Evolutionary conservation across 176 grass and related monocot species (phyloP).

Genomic region (Dactylis glomerata): DNA sequence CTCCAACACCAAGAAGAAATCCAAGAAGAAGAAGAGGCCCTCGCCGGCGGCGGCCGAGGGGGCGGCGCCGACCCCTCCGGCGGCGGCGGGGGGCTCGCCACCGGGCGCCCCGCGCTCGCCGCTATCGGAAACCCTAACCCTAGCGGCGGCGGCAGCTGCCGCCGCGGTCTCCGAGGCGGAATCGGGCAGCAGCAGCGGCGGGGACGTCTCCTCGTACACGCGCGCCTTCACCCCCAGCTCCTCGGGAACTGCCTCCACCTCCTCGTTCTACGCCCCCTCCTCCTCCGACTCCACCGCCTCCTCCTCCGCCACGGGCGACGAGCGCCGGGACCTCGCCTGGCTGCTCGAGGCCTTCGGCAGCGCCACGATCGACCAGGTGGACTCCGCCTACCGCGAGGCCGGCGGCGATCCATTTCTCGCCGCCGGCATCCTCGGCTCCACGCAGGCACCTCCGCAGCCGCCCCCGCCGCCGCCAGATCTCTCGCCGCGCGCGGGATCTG

Average conservation of each 20-base stretch:
- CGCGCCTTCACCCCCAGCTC: constrained; percentile 30
- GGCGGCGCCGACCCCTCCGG: neutral
- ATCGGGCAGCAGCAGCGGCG: constrained; percentile 28
- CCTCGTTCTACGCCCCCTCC: constrained; percentile 27
- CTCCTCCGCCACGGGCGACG: constrained; percentile 31
- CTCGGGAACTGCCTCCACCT: constrained; percentile 27
- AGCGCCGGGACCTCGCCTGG: constrained; percentile 57
- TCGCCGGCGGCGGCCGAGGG: neutral
- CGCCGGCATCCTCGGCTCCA: constrained; percentile 53
- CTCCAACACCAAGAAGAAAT: constrained; percentile 52
- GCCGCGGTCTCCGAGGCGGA: constrained; percentile 20
- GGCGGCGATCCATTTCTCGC: constrained; percentile 63
- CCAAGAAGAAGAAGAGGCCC: constrained; percentile 45
- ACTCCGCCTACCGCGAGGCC: constrained; percentile 57
- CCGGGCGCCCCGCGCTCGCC: neutral
- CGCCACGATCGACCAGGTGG: constrained; percentile 68
- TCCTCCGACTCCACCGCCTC: constrained; percentile 31
- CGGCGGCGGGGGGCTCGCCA: neutral
- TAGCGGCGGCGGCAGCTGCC: neutral
- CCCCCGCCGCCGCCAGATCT: constrained; percentile 27
- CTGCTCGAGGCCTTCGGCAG: constrained; percentile 55
- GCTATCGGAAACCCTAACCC: constrained; percentile 31
- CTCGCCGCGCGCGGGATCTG: constrained; percentile 26
- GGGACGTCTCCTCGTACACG: constrained; percentile 18
- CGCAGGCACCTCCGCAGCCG: constrained; percentile 29